These are phyloP conservation scores for Vaccinium vitisidaea DNA, from an alignment of 148 eudicot species.

Conservation along the genomic window DNA sequence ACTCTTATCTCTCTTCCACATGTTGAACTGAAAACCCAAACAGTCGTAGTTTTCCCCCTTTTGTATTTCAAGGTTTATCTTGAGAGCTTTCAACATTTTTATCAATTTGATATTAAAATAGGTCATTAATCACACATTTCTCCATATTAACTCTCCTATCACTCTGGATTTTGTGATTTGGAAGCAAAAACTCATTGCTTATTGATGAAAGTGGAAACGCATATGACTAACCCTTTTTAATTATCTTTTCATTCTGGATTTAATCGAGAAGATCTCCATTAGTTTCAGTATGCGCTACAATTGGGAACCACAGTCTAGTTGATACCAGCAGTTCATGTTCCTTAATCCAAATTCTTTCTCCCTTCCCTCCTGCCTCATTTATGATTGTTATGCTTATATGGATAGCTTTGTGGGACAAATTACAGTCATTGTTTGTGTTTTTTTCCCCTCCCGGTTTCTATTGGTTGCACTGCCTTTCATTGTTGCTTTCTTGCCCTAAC, in stretches of 20 bases:
- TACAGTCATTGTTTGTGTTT: background rate
- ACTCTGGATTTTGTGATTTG: background rate
- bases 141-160: background rate
- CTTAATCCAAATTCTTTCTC: background rate
- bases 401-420: background rate
- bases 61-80: background rate
- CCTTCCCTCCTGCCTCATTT: background rate
- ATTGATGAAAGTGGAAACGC: background rate
- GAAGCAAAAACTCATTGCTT: conserved; percentile 1
- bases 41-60: background rate
- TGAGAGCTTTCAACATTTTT: background rate
- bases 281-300: background rate
- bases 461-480: background rate
- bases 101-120: background rate
- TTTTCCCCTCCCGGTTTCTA: background rate
- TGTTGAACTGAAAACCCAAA: background rate
- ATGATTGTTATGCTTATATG: background rate
- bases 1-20: background rate
- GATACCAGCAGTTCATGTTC: background rate
- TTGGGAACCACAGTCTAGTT: background rate
- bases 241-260: conserved; percentile 3
- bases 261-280: background rate
- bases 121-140: background rate
- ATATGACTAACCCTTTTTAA: background rate
- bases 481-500: background rate